Base-by-base conservation (phyloP, 352 stramenopile genomes). In the Phytophthora crassamura region DNA sequence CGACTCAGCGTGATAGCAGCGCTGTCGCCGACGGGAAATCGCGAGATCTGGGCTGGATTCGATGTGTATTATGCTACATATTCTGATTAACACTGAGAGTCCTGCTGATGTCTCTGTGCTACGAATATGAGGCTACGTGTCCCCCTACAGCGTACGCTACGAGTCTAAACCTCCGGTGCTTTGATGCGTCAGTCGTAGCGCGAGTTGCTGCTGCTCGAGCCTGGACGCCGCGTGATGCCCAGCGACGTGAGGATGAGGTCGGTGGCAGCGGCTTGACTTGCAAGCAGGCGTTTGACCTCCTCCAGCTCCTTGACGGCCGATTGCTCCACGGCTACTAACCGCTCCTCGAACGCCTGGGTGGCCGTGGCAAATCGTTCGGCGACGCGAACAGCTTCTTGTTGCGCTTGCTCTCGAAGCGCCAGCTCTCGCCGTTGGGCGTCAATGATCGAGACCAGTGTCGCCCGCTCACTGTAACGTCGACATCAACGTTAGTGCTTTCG, bases 351-450 rank as follows among this genome's bases (percentile, higher is more conserved):
- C 1, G 67, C 53, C 38, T 89, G 66, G 5, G 87, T 77, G 12
- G 84, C 75, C 0, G 55, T 51, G 14, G 82, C 72, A 63, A 91
- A 93, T 35, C 63, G 78, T 47, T 88, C 78, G 1, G 84, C 84
- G 15, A 89, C 70, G 0, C 74, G 73, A 12, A 75, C 54, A 5
- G 84, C 84, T 12, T 90, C 78, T 25, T 78, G 60, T n/a, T 90
- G 78, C 0, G 72, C 79, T 16, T 69, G 71, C 20, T 86, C 80
- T 10, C 85, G 80, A 11, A 72, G 45, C 43, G 81, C 79, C 14
- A 93, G 61, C 59, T 91, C 82, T 22, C 69, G 72, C 34, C 72
- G 77, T 55, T 93, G 82, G 3, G 77, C 64, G 8, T 93, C 81
- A 40, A 93, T 85, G 38, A 90, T 80, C 0, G 69, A 69, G 7